A percentile compares a stretch with the other conserved stretches of the same genome.
Conservation (phyloP, 2,329 filamentous ascomycete species). For the Sphaerulina populicola region DNA sequence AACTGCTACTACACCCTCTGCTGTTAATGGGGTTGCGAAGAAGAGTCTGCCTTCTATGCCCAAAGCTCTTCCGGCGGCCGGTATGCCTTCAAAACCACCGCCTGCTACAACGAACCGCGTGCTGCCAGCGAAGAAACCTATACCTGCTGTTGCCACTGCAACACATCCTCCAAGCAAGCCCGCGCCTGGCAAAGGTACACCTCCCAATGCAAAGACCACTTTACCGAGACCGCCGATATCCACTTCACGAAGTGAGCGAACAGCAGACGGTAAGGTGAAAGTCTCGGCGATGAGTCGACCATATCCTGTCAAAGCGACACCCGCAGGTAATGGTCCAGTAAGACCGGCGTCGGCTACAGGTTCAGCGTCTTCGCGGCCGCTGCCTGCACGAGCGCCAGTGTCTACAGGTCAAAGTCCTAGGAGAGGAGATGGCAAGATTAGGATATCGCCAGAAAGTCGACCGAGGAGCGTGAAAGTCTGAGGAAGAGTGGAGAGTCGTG, state of each 20-base stretch:
- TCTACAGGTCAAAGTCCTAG: slow-evolving; percentile 7
- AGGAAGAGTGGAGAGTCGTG: neutral
- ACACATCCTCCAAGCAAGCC: neutral
- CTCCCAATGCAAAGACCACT: neutral
- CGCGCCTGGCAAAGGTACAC: neutral
- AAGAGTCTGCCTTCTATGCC: neutral
- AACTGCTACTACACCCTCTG: neutral
- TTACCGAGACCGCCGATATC: slow-evolving; percentile 8
- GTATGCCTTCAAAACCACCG: slow-evolving; percentile 9
- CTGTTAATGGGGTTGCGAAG: neutral
- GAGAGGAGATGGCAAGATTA: slow-evolving; percentile 18
- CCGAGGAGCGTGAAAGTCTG: slow-evolving; percentile 14
- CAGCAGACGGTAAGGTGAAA: slow-evolving; percentile 17
- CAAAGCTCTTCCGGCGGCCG: slow-evolving; percentile 13
- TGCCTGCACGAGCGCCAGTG: slow-evolving; percentile 7
- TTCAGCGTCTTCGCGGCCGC: slow-evolving; percentile 8
- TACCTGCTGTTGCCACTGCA: neutral
- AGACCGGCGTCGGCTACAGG: slow-evolving; percentile 6
- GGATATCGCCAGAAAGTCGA: slow-evolving; percentile 19
- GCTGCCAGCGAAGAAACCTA: slow-evolving; percentile 9
- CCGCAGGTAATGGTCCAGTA: slow-evolving; percentile 1
- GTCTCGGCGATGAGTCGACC: slow-evolving; percentile 13
- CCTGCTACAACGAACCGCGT: slow-evolving; percentile 1
- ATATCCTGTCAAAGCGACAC: slow-evolving; percentile 7
- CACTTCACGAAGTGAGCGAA: slow-evolving; percentile 13